Base-by-base conservation (phyloP, 345 rosid species). In the Camelina laxa region DNA sequence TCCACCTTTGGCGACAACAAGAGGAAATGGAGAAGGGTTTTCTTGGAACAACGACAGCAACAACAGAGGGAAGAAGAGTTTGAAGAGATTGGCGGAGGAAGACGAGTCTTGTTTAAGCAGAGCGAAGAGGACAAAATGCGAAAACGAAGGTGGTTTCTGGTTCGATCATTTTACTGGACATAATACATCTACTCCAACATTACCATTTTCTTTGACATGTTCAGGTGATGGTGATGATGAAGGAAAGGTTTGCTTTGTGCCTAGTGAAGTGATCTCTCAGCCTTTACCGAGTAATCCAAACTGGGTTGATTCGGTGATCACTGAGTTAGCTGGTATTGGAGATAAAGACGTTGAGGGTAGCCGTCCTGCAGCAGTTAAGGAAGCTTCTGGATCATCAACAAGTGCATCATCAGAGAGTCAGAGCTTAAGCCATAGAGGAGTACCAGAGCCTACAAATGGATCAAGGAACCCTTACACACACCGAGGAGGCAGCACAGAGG, bases 81-180 rank as follows among this genome's bases (percentile, higher is more conserved):
- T 90, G 85, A 95, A 92, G 91, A 90, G 96, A 82, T 82, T 89
- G 27, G 93, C 97, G 0, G 97, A 85, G 69, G 83, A 83, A 12
- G 96, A 90, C 56, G 90, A 86, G 69, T 83, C 84, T 53, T 83
- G 85, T 75, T 39, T 71, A 49, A 80, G 68, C 59, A 87, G 97
- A 84, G 91, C 79, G 36, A 95, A 95, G 86, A 92, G 96, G 80
- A 88, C 84, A 36, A 85, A 83, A 82, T 69, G 79, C 64, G 92
- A 83, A 76, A 76, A 70, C 21, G 80, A 49, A 38, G 88, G 84
- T 20, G 75, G 77, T 67, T 92, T 87, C 65, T 95, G 98, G 99
- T 88, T 92, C 81, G 91, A 86, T 27, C 84, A 86, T 58, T 85
- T 88, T 67, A 66, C 83, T 3, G 74, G 80, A 50, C 87, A 83